Conservation (phyloP, 108 stramenopile genomes). For the Nitzschia sp. region DNA sequence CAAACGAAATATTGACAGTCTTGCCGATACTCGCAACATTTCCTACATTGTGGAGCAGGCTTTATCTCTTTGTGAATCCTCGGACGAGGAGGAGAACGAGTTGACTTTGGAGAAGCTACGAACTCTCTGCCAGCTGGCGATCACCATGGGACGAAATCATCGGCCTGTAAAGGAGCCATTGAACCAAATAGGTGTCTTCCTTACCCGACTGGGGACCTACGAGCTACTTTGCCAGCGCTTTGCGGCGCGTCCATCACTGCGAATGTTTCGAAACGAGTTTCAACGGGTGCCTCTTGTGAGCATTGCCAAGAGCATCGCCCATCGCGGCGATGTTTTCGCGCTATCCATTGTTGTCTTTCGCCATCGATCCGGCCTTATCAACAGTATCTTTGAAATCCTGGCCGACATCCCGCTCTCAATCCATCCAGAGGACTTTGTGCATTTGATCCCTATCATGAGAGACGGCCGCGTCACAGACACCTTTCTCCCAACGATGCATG, state of each 20-base stretch:
- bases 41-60: constrained; percentile 71
- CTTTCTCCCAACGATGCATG: constrained; percentile 18
- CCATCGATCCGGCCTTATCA: constrained; percentile 39
- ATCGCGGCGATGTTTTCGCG: constrained; percentile 52
- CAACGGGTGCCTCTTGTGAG: constrained; percentile 21
- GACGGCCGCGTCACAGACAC: not conserved
- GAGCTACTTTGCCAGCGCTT: constrained; percentile 46
- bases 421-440: constrained; percentile 47
- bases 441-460: constrained; percentile 49
- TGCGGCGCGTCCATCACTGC: constrained; percentile 5
- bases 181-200: constrained; percentile 25
- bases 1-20: constrained; percentile 40
- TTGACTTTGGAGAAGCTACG: constrained; percentile 24
- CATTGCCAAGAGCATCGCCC: constrained; percentile 50
- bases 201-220: constrained; percentile 55
- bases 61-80: constrained; percentile 5
- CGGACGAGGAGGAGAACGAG: not conserved
- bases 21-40: constrained; percentile 83
- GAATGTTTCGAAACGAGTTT: constrained; percentile 52
- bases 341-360: constrained; percentile 59
- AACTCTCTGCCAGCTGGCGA: constrained; percentile 32
- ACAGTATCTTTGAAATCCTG: constrained; percentile 41
- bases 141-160: constrained; percentile 1
- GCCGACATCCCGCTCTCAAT: constrained; percentile 48
- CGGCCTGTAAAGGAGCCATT: constrained; percentile 7